Base-by-base conservation (phyloP, 164 flowering plant species). In the Vitis rotundifolia region DNA sequence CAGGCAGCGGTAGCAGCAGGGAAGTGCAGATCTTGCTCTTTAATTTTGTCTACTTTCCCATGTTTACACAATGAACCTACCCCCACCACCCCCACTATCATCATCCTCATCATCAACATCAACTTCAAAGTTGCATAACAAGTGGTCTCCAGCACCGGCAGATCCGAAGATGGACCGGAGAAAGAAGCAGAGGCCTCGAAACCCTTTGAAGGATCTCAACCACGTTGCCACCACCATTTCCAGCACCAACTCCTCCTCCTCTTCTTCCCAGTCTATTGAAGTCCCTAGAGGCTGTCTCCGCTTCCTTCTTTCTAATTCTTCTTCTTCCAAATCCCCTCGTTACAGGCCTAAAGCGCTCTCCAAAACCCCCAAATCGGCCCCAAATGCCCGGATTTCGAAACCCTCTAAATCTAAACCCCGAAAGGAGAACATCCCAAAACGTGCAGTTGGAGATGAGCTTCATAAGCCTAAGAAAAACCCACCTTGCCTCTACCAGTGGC, bases 231-330 rank as follows among this genome's bases (percentile, higher is more conserved):
- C 50, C 72, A 61, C 56, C 68, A 75, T 58, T 64, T 49, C 12
- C 58, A 77, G 28, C 51, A 59, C 51, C 59, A 64, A 51, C n/a
- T 61, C 56, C 68, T 58, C 61, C 63, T 53, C 54, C 48, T 74
- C 78, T 57, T 76, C 85, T 16, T 76, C 86, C 28, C 15, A 69
- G 11, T 82, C 91, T 19, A 48, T 76, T 55, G 91, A 84, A 77
- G 79, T 81, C n/a, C 84, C 91, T 1, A 78, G 70, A 31, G 88
- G 90, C 44, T 84, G 92, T 59, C 81, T 84, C 68, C 76, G 89
- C 61, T 86, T 85, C 75, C 71, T 85, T 47, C 79, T 78, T 13
- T 75, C 91, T 5, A 78, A 77, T 44, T 68, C 80, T 19, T 75
- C 81, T 61, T 78, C 88, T 48, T 75, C 83, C 66, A 71, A 71